These are phyloP conservation scores for Citrullus colocynthis DNA, from an alignment of 306 rosid genomes.

Conservation along the genomic window DNA sequence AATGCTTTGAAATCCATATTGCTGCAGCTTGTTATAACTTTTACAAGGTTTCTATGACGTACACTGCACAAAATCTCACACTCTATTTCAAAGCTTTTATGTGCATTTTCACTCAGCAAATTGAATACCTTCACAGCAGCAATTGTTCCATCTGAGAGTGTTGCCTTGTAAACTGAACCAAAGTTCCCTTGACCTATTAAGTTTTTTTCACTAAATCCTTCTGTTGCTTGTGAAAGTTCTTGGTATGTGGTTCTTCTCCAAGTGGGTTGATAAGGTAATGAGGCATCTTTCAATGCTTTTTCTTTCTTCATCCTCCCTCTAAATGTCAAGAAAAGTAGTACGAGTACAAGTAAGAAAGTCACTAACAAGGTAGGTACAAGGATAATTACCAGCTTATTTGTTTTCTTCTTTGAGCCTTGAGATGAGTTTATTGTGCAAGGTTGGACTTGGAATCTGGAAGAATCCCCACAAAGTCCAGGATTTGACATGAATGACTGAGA, in stretches of 20 bases:
- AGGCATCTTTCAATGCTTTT: background rate
- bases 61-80: background rate
- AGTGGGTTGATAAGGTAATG: background rate
- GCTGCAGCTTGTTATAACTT: constrained; percentile 8
- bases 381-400: background rate
- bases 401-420: background rate
- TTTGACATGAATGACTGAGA: constrained; percentile 17
- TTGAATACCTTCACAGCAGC: constrained; percentile 18
- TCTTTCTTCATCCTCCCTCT: background rate
- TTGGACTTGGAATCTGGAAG: background rate
- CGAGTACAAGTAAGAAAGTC: background rate
- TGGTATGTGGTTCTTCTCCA: constrained; percentile 9
- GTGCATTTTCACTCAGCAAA: background rate
- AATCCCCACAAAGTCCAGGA: constrained; percentile 15
- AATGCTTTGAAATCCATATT: constrained; percentile 12
- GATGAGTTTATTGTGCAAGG: constrained; percentile 1
- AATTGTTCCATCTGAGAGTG: background rate
- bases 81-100: background rate
- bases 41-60: constrained; percentile 15
- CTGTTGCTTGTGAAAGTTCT: constrained; percentile 10
- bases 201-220: background rate
- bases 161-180: constrained; percentile 10
- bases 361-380: background rate
- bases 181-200: constrained; percentile 8
- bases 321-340: background rate